phyloP scores from a whole-genome alignment of 2,329 filamentous ascomycete species.

The Phialophora chinensis region DNA sequence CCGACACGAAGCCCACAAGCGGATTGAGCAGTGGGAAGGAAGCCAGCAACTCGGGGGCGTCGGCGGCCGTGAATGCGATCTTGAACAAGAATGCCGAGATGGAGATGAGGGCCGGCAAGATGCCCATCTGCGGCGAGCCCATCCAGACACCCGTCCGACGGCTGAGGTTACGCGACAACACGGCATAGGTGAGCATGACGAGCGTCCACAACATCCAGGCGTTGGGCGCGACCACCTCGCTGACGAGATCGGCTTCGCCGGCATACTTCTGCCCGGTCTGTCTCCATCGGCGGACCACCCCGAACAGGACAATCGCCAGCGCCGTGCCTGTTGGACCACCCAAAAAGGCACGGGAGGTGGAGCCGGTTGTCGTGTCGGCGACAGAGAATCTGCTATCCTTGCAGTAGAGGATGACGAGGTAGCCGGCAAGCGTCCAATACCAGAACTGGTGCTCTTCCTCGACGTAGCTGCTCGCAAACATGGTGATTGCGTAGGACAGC shows the following conservation, averaged over 20 bases:
- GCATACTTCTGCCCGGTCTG: slow-evolving; percentile 97
- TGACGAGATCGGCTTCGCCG: slow-evolving; percentile 85
- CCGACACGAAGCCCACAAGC: slow-evolving; percentile 46
- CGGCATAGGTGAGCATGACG: slow-evolving; percentile 71
- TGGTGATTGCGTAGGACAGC: slow-evolving; percentile 77
- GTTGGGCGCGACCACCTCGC: slow-evolving; percentile 68
- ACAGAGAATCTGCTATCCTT: slow-evolving; percentile 25
- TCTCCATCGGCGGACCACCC: slow-evolving; percentile 82
- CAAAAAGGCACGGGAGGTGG: background rate
- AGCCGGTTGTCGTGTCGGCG: background rate
- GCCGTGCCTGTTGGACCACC: slow-evolving; percentile 42
- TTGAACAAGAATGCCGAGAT: slow-evolving; percentile 79
- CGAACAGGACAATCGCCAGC: slow-evolving; percentile 65
- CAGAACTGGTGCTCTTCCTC: slow-evolving; percentile 99
- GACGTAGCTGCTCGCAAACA: slow-evolving; percentile 98
- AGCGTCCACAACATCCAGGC: slow-evolving; percentile 75
- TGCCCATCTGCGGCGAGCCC: slow-evolving; percentile 32
- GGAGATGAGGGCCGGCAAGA: slow-evolving; percentile 48
- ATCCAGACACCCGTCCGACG: slow-evolving; percentile 38
- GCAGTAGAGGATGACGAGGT: slow-evolving; percentile 53
- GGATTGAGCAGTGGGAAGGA: slow-evolving; percentile 44
- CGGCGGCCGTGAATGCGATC: slow-evolving; percentile 81
- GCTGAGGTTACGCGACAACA: slow-evolving; percentile 58
- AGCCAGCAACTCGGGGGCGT: slow-evolving; percentile 79
- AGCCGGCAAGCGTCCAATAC: slow-evolving; percentile 77